These are phyloP conservation scores for Pseudozyma hubeiensis DNA, from an alignment of 1,284 basidiomycete species.

Conservation along the genomic window DNA sequence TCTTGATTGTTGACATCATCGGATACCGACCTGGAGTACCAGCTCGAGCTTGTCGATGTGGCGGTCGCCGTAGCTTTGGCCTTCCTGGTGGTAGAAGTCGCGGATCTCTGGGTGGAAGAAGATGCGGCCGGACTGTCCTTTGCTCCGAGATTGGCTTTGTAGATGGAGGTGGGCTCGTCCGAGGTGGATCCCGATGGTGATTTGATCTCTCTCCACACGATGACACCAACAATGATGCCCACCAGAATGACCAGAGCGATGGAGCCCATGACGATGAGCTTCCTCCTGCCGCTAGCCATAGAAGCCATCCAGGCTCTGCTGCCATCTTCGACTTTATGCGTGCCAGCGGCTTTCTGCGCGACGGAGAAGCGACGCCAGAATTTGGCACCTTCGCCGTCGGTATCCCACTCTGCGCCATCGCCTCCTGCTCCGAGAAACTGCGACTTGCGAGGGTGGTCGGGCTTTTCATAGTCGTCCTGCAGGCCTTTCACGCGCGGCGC, in stretches of 20 bases:
- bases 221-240: constrained; percentile 56
- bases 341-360: constrained; percentile 51
- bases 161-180: constrained; percentile 26
- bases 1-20: constrained; percentile 11
- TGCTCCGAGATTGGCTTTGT: constrained; percentile 48
- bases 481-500: constrained; percentile 50
- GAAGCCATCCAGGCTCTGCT: constrained; percentile 37
- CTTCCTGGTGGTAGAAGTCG: constrained; percentile 13
- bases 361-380: constrained; percentile 62
- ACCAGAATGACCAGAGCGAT: constrained; percentile 38
- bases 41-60: constrained; percentile 10
- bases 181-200: constrained; percentile 27
- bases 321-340: constrained; percentile 39
- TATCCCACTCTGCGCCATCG: constrained; percentile 62
- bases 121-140: neutral
- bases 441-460: constrained; percentile 53
- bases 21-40: constrained; percentile 12
- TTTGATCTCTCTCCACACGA: constrained; percentile 60
- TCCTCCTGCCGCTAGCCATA: constrained; percentile 37
- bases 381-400: constrained; percentile 54
- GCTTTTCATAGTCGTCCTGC: constrained; percentile 53
- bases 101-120: constrained; percentile 3
- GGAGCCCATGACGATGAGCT: constrained; percentile 49
- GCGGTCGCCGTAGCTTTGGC: constrained; percentile 16
- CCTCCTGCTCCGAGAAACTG: constrained; percentile 57